phyloP scores from a whole-genome alignment of 805 yeast species.

The Pichia phayaonensis region DNA sequence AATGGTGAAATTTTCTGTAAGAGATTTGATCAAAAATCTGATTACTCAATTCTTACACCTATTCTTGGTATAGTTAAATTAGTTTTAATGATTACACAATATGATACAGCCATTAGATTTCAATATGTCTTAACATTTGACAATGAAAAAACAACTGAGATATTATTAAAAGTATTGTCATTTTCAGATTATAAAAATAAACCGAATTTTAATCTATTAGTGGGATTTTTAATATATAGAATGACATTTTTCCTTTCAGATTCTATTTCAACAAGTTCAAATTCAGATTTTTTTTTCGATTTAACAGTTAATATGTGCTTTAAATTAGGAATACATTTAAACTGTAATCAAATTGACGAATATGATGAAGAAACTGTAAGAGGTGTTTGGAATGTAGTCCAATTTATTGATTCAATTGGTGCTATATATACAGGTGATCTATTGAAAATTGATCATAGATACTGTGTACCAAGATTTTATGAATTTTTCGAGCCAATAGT shows the following conservation, averaged over 20 bases:
- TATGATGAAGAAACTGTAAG: constrained; percentile 1
- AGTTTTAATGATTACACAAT: constrained; percentile 5
- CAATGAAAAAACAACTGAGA: neutral
- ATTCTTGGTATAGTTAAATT: constrained; percentile 13
- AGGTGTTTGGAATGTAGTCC: constrained; percentile 14
- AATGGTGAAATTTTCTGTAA: constrained; percentile 7
- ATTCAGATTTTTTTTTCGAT: constrained; percentile 9
- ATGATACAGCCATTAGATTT: neutral
- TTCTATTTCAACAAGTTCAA: constrained; percentile 17
- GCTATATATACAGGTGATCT: constrained; percentile 17
- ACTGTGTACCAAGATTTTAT: constrained; percentile 7
- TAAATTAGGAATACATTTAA: constrained; percentile 18
- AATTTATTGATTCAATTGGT: constrained; percentile 14
- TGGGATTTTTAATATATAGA: constrained; percentile 11
- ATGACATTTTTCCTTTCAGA: constrained; percentile 5
- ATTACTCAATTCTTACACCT: constrained; percentile 14
- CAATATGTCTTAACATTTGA: neutral
- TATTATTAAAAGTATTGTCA: neutral
- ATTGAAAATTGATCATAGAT: constrained; percentile 16
- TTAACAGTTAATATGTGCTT: constrained; percentile 10
- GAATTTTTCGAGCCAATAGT: constrained; percentile 9
- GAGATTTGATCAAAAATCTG: constrained; percentile 7
- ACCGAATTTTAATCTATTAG: constrained; percentile 13
- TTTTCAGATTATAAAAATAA: constrained; percentile 6
- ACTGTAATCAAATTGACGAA: constrained; percentile 8